Conservation (phyloP, 2,329 filamentous ascomycete species). For the Exophiala phaeomuriformis region DNA sequence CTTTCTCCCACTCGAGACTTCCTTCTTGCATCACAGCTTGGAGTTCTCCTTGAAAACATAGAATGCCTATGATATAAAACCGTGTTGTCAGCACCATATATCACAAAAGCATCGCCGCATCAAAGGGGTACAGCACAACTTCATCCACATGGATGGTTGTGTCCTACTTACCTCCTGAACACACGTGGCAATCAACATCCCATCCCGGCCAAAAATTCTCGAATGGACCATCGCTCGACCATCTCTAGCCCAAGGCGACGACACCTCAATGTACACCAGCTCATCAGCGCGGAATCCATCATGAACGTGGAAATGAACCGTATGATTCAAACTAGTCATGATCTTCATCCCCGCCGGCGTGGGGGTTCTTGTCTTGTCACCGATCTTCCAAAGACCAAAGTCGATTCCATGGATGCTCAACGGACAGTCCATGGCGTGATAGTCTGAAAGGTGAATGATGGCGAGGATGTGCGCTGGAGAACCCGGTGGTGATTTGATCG, state of each 20-base stretch:
- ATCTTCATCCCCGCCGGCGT: slow-evolving; percentile 16
- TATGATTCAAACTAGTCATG: slow-evolving; percentile 26
- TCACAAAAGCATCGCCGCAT: neutral
- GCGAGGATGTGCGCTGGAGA: slow-evolving; percentile 19
- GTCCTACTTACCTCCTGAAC: slow-evolving; percentile 21
- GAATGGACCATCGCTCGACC: slow-evolving; percentile 24
- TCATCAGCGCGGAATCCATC: slow-evolving; percentile 25
- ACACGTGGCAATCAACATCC: slow-evolving; percentile 22
- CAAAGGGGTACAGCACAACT: neutral
- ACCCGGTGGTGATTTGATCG: slow-evolving; percentile 16
- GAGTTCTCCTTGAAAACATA: slow-evolving; percentile 24
- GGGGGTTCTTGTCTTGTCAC: slow-evolving; percentile 14
- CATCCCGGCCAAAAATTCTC: slow-evolving; percentile 21
- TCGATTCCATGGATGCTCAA: slow-evolving; percentile 15
- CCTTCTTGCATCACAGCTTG: slow-evolving; percentile 7
- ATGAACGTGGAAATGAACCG: slow-evolving; percentile 24
- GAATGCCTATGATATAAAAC: slow-evolving; percentile 14
- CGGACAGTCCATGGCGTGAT: slow-evolving; percentile 25
- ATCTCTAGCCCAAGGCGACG: slow-evolving; percentile 24
- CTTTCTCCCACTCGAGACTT: neutral
- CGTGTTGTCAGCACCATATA: too few species aligned
- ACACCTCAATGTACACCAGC: slow-evolving; percentile 22
- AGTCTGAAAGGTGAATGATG: slow-evolving; percentile 24
- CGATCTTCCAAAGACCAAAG: slow-evolving; percentile 14
- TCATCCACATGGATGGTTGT: neutral